Base-by-base conservation (phyloP, 139 green algal species). In the Diplosphaera chodatii region DNA sequence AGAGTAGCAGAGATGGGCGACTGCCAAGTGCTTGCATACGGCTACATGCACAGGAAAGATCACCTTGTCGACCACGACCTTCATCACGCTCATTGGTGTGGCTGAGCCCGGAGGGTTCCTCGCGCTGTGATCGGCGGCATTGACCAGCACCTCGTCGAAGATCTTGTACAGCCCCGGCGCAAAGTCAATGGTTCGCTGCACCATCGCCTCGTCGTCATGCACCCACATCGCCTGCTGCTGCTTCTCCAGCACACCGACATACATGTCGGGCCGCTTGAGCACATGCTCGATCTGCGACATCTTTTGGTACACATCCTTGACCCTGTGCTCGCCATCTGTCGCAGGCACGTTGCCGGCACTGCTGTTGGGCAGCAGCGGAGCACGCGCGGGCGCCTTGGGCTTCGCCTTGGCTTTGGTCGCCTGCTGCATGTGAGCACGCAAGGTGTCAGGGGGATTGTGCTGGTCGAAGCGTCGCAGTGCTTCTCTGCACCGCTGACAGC, bases 81-180 rank as follows among this genome's bases (percentile, higher is more conserved):
- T 78, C 37, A 99, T 41, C 3, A 79, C 90, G 84, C 97, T 89
- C 96, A 99, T 99, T 28, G 72, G 86, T 18, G 4, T 23, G 48
- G 10, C 16, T 18, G 16, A 21, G 48, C 10, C 10, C 48, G 18
- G 10, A 8, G 86, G 22, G 76, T 99, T 94, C 0, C 96, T 78
- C 2, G 97, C 92, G 76, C 98, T 99, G 88, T 99, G 97, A 87
- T 99, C 96, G 1, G 93, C 91, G 2, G 96, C 96, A 76, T 99
- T 99, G 29, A 99, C 96, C 32, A 99, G 76, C 68, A 99, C 98
- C 83, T 99, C 96, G 73, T 99, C 96, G 78, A 99, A 99, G 69
- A 99, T 99, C 77, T 99, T 99, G 89, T 98, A 99, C n/a, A 99
- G 82, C 10, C 93, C 96, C 22, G 96, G 96, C 2, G 91, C 91